Evolutionary conservation across 495 filamentous ascomycete genomes (phyloP).

Genomic region (Penicillium paxilli): DNA sequence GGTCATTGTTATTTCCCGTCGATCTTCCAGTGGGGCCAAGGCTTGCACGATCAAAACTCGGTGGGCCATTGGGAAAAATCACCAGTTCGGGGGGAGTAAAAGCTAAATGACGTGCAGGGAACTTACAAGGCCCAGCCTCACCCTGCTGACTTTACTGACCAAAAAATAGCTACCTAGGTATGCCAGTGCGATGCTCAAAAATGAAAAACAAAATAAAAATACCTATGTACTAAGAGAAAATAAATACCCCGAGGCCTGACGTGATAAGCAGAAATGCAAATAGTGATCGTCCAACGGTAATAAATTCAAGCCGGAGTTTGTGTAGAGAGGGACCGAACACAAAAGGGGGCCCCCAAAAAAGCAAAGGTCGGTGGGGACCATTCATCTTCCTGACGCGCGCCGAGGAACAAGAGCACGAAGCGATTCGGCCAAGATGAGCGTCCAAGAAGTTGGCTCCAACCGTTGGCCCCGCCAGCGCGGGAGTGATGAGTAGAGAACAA

Average conservation of each 20-base stretch:
- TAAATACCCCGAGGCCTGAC: constrained; percentile 1
- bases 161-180: too few relatives aligned
- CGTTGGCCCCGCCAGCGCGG: constrained; percentile 7
- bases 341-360: constrained; percentile 14
- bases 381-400: constrained; percentile 19
- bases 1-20: neutral
- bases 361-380: constrained; percentile 10
- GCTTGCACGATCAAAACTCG: constrained; percentile 3
- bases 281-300: constrained; percentile 14
- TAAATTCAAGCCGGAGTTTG: neutral
- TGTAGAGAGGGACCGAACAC: neutral
- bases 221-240: too few relatives aligned
- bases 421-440: constrained; percentile 5
- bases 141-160: neutral
- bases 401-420: constrained; percentile 8
- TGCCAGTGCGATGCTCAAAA: too few relatives aligned
- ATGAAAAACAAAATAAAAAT: too few relatives aligned
- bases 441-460: constrained; percentile 5
- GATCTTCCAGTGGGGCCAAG: constrained; percentile 7
- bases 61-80: constrained; percentile 1
- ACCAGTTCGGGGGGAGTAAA: neutral
- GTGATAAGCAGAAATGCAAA: neutral
- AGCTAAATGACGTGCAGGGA: neutral
- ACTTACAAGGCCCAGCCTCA: neutral
- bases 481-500: neutral